Evolutionary conservation across 2,329 filamentous ascomycete species (phyloP), one percentile per base, ranked within the genome.

Genomic region (Basipetospora sp.): DNA sequence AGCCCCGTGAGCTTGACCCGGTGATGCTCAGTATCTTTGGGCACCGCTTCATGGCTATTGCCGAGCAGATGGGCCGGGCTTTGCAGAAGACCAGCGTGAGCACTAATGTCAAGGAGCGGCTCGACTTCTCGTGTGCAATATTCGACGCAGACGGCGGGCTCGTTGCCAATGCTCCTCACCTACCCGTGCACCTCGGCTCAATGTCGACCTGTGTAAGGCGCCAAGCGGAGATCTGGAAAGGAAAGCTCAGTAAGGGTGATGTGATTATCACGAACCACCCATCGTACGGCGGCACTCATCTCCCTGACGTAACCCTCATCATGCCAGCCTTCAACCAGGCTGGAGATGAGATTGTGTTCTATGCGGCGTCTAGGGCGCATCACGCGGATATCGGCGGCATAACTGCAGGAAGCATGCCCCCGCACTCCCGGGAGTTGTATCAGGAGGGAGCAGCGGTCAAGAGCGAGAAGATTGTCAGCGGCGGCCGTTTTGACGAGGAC

Each of bases 321-420:
- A 87, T 82, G 15, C 82, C 82, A 0, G 80, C 81, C 0, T 88
- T 87, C 57, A 77, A 74, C 38, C 51, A 55, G 3, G 53, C 54
- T 28, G 75, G 75, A 3, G 71, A 78, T 35, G 70, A 80, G 2
- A 85, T 87, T 38, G 70, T 86, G 36, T 88, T 88, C 55, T 88
- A 86, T 45, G 81, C 84, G 2, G 82, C 82, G 0, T 84, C 79
- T 3, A 70, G 81, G 39, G 82, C 81, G 0, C 82, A 88, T 48
- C 82, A 88, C 48, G 82, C 82, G n/a, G 82, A 88, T 48, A 87
- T 88, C 45, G 82, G 82, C 10, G 82, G 82, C 8, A 85, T 86
- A 33, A 65, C 84, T 1, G 81, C 82, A 0, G 82, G 82, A 0
- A 83, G 77, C 2, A 88, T 88, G 82, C 82, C 82, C 1, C 77